Evolutionary conservation across 2,329 filamentous ascomycete genomes (phyloP).

Genomic region (Colletotrichum paranaense): DNA sequence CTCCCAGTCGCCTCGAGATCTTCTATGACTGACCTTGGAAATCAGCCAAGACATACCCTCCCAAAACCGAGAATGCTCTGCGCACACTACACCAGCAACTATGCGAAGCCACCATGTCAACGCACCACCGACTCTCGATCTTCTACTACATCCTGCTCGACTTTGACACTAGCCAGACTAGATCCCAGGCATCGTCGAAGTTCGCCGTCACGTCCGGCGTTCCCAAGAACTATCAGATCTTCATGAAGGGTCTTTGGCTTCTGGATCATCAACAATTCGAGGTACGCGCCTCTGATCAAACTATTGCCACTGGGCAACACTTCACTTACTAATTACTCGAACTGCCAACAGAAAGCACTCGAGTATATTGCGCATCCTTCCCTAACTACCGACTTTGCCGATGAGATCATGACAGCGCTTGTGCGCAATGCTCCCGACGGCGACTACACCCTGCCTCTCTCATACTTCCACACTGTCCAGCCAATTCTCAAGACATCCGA

Average conservation of each 20-base stretch:
- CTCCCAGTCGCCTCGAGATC: background rate
- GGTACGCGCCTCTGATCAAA: conserved; percentile 49
- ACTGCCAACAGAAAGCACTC: conserved; percentile 67
- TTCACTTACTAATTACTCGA: background rate
- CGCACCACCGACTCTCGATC: conserved; percentile 84
- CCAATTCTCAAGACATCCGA: conserved; percentile 75
- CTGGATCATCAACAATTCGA: conserved; percentile 79
- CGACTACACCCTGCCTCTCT: conserved; percentile 75
- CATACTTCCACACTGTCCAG: conserved; percentile 82
- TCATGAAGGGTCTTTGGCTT: conserved; percentile 86
- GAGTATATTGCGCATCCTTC: conserved; percentile 84
- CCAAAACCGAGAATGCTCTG: conserved; percentile 74
- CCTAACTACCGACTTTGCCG: conserved; percentile 82
- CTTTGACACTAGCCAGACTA: conserved; percentile 66
- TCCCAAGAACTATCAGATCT: conserved; percentile 80
- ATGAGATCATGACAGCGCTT: conserved; percentile 81
- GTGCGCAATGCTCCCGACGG: conserved; percentile 69
- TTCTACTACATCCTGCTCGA: conserved; percentile 88
- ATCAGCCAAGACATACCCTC: conserved; percentile 76
- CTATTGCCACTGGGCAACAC: too few relatives aligned
- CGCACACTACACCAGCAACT: conserved; percentile 78
- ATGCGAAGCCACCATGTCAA: conserved; percentile 70
- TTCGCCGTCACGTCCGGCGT: conserved; percentile 75
- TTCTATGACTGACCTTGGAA: background rate
- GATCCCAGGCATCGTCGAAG: conserved; percentile 60